Evolutionary conservation across 2,329 filamentous ascomycete genomes (phyloP), one percentile per base, ranked within the genome.

Genomic region (Calonectria henricotiae): DNA sequence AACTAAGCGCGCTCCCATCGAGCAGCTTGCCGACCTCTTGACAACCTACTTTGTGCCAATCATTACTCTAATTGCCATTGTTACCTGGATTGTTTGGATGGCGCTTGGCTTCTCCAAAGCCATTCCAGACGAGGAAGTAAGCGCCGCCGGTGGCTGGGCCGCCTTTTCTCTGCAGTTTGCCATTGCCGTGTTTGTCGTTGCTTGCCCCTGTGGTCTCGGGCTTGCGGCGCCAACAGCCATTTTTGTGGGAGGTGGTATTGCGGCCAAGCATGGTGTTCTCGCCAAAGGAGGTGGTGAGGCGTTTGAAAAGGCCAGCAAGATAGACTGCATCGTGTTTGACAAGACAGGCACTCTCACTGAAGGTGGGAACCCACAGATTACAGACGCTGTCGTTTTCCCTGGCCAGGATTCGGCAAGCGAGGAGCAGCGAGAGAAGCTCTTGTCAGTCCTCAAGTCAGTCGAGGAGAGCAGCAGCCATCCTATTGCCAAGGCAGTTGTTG

Each of bases 191-290:
- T 96, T 97, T 75, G 93, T 97, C 39, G 92, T 97, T 32, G 94
- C 94, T 2, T 97, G 94, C 78, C 94, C 94, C 1, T 97, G 94
- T 77, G 94, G 94, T 2, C 87, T 97, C 15, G 94, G 92, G 1
- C 89, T 97, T 8, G 94, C 94, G n/a, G 94, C 94, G 0, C 94
- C 94, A 1, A 97, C 94, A 0, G 94, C 94, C 64, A 89, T 97
- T 39, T 96, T 96, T 73, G 94, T 96, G 11, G 94, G 93, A 3
- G 91, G 93, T 41, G 94, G 94, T 1, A 84, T 96, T 20, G 94
- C 94, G 2, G 94, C 94, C 7, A 91, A 92, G 79, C 84, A 94
- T 76, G 94, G 94, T 1, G 94, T 97, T 65, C 86, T 97, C 1
- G 94, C 93, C 75, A 94, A 95, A 81, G 94, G 94, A 25, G 94